Conservation (phyloP, 1,139 yeast species). For the Scheffersomyces titani region DNA sequence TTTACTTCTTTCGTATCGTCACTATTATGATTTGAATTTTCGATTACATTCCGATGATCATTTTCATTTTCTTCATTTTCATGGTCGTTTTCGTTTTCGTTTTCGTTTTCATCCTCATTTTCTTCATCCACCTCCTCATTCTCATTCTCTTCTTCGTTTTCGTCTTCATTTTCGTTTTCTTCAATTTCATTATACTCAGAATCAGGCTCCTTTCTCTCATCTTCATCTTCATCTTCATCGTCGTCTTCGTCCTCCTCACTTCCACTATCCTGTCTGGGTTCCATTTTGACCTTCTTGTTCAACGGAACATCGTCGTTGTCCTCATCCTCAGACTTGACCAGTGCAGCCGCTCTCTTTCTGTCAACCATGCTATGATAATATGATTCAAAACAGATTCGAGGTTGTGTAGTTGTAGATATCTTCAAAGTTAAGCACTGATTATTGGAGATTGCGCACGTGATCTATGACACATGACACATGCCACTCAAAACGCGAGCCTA, state of each 20-base stretch:
- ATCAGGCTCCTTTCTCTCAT: slow-evolving; percentile 4
- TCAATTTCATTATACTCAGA: not conserved
- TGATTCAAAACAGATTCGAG: not conserved
- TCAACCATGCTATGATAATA: slow-evolving; percentile 26
- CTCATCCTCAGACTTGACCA: slow-evolving; percentile 20
- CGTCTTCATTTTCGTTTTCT: slow-evolving; percentile 11
- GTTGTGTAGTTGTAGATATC: not conserved
- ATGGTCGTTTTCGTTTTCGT: slow-evolving; percentile 8
- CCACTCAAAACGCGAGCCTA: not conserved
- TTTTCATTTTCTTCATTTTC: slow-evolving; percentile 9
- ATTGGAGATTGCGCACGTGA: not conserved
- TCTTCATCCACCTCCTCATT: slow-evolving; percentile 5
- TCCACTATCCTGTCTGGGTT: slow-evolving; percentile 3
- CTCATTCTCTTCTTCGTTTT: slow-evolving; percentile 5
- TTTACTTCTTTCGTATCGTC: slow-evolving; percentile 19
- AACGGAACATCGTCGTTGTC: slow-evolving; percentile 36
- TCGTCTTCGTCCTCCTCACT: slow-evolving; percentile 12
- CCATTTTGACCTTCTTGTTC: slow-evolving; percentile 30
- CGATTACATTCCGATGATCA: slow-evolving; percentile 9
- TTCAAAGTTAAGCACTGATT: not conserved
- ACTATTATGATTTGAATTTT: slow-evolving; percentile 10
- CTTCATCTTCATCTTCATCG: slow-evolving; percentile 15
- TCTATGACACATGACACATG: not conserved
- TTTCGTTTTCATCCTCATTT: slow-evolving; percentile 12
- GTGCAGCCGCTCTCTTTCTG: slow-evolving; percentile 28